Percentiles rank a stretch among this genome's conserved stretches.
phyloP scores from a whole-genome alignment of 2,329 filamentous ascomycete species.

The Penicillium sp. region DNA sequence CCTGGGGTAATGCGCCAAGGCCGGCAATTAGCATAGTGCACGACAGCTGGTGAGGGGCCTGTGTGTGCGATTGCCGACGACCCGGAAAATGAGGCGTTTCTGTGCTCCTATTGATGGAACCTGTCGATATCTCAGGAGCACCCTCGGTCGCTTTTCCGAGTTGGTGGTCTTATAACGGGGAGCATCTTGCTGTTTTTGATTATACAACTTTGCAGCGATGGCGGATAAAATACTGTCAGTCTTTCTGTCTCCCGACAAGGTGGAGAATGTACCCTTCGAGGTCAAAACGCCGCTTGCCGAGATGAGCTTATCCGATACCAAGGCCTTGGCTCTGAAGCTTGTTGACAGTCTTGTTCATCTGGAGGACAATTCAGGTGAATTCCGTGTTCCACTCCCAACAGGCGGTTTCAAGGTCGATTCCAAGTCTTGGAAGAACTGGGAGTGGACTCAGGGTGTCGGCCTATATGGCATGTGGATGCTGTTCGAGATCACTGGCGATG shows the following conservation, averaged over 20 bases:
- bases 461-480: constrained; percentile 7
- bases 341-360: constrained; percentile 4
- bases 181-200: too few species aligned
- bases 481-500: constrained; percentile 1
- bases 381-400: not conserved
- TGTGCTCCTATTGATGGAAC: constrained; percentile 6
- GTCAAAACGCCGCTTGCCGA: constrained; percentile 8
- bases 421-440: constrained; percentile 6
- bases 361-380: constrained; percentile 2
- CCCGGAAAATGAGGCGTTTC: not conserved
- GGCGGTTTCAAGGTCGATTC: constrained; percentile 5
- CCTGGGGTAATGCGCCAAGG: not conserved
- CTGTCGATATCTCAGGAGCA: too few species aligned
- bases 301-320: constrained; percentile 11
- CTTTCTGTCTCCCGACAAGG: constrained; percentile 5
- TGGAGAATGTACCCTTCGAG: constrained; percentile 7
- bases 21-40: not conserved
- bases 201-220: not conserved
- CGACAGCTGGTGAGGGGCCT: too few species aligned
- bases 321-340: constrained; percentile 1
- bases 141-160: constrained; percentile 2
- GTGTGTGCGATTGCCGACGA: not conserved
- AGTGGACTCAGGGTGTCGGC: constrained; percentile 5
- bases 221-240: constrained; percentile 4
- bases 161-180: not conserved